Conservation (phyloP, 805 yeast genomes). For the Komagataella ulmi region DNA sequence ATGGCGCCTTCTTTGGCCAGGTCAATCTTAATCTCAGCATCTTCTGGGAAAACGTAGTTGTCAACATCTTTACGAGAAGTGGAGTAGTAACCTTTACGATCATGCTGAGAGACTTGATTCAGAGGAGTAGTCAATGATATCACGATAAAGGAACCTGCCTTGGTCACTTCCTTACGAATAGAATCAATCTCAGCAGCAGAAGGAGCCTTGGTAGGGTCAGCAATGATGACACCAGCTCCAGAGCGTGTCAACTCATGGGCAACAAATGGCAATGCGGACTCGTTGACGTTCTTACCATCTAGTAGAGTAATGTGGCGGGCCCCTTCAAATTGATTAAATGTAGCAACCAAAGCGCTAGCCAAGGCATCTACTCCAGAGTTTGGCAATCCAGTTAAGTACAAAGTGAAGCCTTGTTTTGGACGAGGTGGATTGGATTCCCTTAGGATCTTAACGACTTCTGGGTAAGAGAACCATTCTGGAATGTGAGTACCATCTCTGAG, state of each 20-base stretch:
- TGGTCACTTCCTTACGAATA: slow-evolving; percentile 29
- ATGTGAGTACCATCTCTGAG: slow-evolving; percentile 77
- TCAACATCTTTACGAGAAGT: slow-evolving; percentile 31
- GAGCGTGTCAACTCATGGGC: slow-evolving; percentile 70
- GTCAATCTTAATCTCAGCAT: slow-evolving; percentile 47
- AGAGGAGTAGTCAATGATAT: slow-evolving; percentile 39
- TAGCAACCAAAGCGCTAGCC: slow-evolving; percentile 76
- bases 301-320: slow-evolving; percentile 66
- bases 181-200: slow-evolving; percentile 25
- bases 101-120: slow-evolving; percentile 29
- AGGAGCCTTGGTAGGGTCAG: slow-evolving; percentile 31
- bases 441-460: slow-evolving; percentile 85
- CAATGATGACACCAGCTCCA: slow-evolving; percentile 84
- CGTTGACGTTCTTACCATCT: slow-evolving; percentile 18
- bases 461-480: slow-evolving; percentile 96
- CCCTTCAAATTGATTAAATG: slow-evolving; percentile 80
- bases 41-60: slow-evolving; percentile 31
- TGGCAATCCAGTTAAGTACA: slow-evolving; percentile 49
- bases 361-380: slow-evolving; percentile 50
- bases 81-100: slow-evolving; percentile 35
- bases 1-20: slow-evolving; percentile 42
- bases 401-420: slow-evolving; percentile 75
- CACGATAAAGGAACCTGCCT: slow-evolving; percentile 35
- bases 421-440: slow-evolving; percentile 93
- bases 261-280: slow-evolving; percentile 40